phyloP scores from a whole-genome alignment of 768 basidiomycete genomes.

The Leccinum truebloodii region DNA sequence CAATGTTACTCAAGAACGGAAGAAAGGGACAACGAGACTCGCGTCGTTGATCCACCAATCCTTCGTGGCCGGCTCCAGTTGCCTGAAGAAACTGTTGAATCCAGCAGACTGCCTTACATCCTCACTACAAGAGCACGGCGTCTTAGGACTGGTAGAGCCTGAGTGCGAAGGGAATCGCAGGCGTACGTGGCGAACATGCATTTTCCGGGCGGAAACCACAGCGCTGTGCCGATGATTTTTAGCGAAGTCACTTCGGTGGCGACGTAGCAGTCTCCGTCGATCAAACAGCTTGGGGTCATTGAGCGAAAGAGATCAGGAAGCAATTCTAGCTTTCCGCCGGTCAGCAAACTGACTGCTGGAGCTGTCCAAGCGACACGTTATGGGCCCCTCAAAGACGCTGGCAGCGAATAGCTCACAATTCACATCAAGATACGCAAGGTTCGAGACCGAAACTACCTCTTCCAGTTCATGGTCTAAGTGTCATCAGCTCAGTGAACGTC shows the following conservation, averaged over 20 bases:
- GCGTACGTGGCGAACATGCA: conserved; percentile 1
- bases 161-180: neutral
- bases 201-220: conserved; percentile 10
- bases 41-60: conserved; percentile 10
- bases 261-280: conserved; percentile 10
- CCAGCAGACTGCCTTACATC: neutral
- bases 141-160: too few species aligned
- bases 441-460: neutral
- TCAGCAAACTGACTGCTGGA: neutral
- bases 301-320: conserved; percentile 4
- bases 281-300: conserved; percentile 6
- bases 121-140: neutral
- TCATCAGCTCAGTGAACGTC: neutral
- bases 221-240: conserved; percentile 5
- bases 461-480: conserved; percentile 2
- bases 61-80: neutral
- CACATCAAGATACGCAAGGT: conserved; percentile 1
- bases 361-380: neutral
- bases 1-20: too few species aligned
- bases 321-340: conserved; percentile 5
- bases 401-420: neutral
- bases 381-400: neutral
- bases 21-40: neutral
- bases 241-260: neutral
- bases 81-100: neutral